phyloP scores from a whole-genome alignment of 2,329 filamentous ascomycete species.

The Plenodomus biglobosus region DNA sequence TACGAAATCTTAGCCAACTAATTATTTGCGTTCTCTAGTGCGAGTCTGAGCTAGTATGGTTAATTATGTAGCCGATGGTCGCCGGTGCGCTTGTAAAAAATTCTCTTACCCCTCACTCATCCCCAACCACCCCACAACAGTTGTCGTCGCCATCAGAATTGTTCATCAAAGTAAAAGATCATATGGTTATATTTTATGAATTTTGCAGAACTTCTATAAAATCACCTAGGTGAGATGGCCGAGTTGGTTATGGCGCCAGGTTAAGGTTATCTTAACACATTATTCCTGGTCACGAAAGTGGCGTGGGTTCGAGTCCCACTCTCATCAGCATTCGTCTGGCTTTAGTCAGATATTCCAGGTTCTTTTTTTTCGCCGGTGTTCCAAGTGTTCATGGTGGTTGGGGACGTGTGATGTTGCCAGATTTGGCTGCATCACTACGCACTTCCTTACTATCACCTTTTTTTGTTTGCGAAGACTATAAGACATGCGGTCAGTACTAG shows the following conservation, averaged over 20 bases:
- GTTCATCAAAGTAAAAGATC: background rate
- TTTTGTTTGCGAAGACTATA: too few species aligned
- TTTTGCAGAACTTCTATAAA: background rate
- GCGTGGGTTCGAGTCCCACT: slow-evolving; percentile 33
- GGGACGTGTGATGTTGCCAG: background rate
- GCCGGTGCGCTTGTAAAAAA: background rate
- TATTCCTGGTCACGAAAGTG: slow-evolving; percentile 36
- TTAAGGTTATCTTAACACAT: slow-evolving; percentile 35
- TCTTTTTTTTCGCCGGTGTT: slow-evolving; percentile 16
- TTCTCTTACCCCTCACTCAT: background rate
- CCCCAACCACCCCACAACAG: background rate
- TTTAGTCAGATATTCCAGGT: slow-evolving; percentile 12
- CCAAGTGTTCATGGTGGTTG: too few species aligned
- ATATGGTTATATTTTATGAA: background rate
- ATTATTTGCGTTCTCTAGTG: too few species aligned
- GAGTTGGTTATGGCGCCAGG: slow-evolving; percentile 40
- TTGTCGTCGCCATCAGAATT: background rate
- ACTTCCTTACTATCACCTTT: too few species aligned
- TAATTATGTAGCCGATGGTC: background rate
- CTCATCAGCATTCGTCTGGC: slow-evolving; percentile 36
- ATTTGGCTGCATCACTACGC: too few species aligned
- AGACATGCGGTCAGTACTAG: too few species aligned
- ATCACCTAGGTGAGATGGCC: slow-evolving; percentile 40
- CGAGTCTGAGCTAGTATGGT: too few species aligned
- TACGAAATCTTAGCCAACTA: too few species aligned